phyloP scores from a whole-genome alignment of 371 early-diverging fungal species.

The Mucor velutinosus region DNA sequence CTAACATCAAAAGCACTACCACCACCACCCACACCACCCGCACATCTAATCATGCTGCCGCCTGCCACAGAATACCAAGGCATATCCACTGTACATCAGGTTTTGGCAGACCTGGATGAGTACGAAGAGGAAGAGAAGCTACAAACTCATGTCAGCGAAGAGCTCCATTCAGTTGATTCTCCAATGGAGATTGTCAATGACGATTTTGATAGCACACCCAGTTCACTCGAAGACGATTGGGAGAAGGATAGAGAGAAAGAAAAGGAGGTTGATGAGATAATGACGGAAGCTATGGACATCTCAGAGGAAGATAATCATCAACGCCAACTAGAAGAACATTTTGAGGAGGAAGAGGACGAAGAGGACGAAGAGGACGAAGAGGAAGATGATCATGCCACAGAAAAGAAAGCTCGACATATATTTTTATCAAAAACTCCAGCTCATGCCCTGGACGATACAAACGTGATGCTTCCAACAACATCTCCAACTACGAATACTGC shows the following conservation, averaged over 20 bases:
- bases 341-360: background rate
- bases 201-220: background rate
- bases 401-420: slow-evolving; percentile 6
- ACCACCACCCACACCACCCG: background rate
- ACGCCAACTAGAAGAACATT: background rate
- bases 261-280: background rate
- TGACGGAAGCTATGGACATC: background rate
- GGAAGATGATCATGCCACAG: slow-evolving; percentile 1
- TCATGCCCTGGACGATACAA: background rate
- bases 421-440: slow-evolving; percentile 9
- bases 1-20: background rate
- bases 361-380: background rate
- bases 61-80: background rate
- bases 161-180: background rate
- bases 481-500: background rate
- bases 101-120: background rate
- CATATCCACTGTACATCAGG: background rate
- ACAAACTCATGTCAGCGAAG: background rate
- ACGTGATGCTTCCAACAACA: background rate
- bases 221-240: background rate
- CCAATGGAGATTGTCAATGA: slow-evolving; percentile 15
- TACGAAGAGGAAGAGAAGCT: background rate
- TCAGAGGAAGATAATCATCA: background rate
- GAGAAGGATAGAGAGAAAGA: background rate
- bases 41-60: background rate